A percentile compares a stretch with the other conserved stretches of the same genome.
Conservation (phyloP, 805 yeast species). For the Blastobotrys chiropterorum region DNA sequence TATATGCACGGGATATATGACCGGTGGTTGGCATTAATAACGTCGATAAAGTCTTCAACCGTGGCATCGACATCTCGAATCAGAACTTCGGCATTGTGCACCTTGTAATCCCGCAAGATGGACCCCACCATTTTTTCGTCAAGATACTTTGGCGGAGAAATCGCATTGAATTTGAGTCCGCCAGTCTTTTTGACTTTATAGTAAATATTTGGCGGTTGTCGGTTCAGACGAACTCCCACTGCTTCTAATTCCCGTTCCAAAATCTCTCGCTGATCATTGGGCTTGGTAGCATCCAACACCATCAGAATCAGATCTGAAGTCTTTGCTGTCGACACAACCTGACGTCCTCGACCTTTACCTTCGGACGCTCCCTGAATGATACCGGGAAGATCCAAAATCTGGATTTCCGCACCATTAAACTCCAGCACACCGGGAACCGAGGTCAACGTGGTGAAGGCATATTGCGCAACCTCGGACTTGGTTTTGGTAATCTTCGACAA, state of each 20-base stretch:
- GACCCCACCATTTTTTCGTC: conserved; percentile 75
- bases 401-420: conserved; percentile 95
- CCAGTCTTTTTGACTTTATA: conserved; percentile 81
- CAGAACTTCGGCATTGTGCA: conserved; percentile 90
- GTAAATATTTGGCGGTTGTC: conserved; percentile 70
- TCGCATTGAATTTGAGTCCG: conserved; percentile 78
- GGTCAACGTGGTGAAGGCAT: conserved; percentile 92
- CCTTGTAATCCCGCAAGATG: conserved; percentile 76
- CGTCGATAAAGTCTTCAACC: conserved; percentile 88
- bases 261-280: conserved; percentile 79
- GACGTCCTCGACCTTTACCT: conserved; percentile 97
- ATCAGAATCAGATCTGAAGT: conserved; percentile 89
- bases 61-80: conserved; percentile 85
- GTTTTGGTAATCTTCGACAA: conserved; percentile 87
- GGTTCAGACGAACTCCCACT: conserved; percentile 87
- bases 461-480: conserved; percentile 89
- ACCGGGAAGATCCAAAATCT: conserved; percentile 96
- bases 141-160: conserved; percentile 73
- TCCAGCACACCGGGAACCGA: conserved; percentile 95
- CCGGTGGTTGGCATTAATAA: conserved; percentile 79
- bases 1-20: conserved; percentile 87
- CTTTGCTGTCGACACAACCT: conserved; percentile 92
- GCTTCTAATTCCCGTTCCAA: conserved; percentile 86
- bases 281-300: conserved; percentile 94
- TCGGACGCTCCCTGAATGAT: conserved; percentile 94